Evolutionary conservation across 1,284 basidiomycete species (phyloP), one percentile per base, ranked within the genome.

Genomic region (Tylopilus sp.): DNA sequence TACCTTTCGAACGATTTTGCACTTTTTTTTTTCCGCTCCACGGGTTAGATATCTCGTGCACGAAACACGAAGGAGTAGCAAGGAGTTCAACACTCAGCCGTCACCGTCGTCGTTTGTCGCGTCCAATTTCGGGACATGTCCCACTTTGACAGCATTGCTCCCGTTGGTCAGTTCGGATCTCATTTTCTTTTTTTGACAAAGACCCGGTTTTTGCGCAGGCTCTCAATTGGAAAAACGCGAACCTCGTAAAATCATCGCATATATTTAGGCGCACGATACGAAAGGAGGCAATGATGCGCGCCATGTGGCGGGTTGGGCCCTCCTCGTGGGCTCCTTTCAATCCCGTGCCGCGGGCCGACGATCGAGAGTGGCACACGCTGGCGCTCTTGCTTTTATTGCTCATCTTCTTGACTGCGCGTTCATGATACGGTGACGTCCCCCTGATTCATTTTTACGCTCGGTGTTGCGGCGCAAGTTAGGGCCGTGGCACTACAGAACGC

Each of bases 1-100:
- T 29, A 19, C 21, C 35, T 52, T 48, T 48, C 37, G 19, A 41
- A 46, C 23, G 41, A 33, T 42, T 44, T n/a, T n/a, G n/a, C n/a
- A n/a, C n/a, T n/a, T n/a, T n/a, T n/a, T 25, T 9, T 35, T 44
- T 31, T 48, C 43, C 25, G 43, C 44, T 64, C 54, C 56, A 54
- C 44, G 49, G 49, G 61, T 54, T 59, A 59, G 48, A 54, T 44
- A 55, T 55, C 21, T 23, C 59, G 41, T 43, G 52, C 58, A 52
- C 45, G 46, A 54, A 60, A 63, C 62, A 64, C 46, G 60, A 56
- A 43, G 23, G 46, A 51, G 36, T 21, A 47, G 26, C 31, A 48
- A 53, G 15, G 44, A 41, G 21, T 39, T 30, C 30, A 41, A 42
- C 21, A 6, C 21, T 23, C 21, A 23, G 21, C 21, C n/a, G 25